Conservation (phyloP, 805 yeast species). For the Cyberlindnera nakhonratchasimensis region DNA sequence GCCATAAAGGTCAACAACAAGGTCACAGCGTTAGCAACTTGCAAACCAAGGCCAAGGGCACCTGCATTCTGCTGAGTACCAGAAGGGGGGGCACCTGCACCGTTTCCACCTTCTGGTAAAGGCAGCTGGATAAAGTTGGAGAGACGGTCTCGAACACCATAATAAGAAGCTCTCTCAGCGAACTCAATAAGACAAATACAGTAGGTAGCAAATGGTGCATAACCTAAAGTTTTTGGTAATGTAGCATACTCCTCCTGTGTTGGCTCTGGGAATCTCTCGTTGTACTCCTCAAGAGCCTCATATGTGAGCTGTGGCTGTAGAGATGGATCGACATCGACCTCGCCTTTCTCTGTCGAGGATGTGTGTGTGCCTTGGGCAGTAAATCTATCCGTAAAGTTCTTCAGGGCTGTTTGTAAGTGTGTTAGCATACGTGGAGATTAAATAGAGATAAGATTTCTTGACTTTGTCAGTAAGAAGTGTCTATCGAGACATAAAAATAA, state of each 20-base stretch:
- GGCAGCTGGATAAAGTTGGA: slow-evolving; percentile 71
- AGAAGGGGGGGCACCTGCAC: slow-evolving; percentile 26
- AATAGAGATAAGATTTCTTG: neutral
- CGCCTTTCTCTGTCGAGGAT: slow-evolving; percentile 5
- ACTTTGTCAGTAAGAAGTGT: too few species aligned
- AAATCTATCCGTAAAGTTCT: slow-evolving; percentile 7
- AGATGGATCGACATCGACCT: neutral
- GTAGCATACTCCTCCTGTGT: slow-evolving; percentile 43
- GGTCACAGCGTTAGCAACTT: slow-evolving; percentile 66
- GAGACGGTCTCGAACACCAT: slow-evolving; percentile 73
- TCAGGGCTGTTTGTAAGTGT: slow-evolving; percentile 4
- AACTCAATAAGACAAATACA: slow-evolving; percentile 66
- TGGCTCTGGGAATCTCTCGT: slow-evolving; percentile 31
- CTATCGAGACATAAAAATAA: too few species aligned
- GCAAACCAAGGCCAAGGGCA: slow-evolving; percentile 55
- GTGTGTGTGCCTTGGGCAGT: neutral
- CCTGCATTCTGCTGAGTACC: slow-evolving; percentile 36
- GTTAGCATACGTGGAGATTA: neutral
- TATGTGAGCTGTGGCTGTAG: slow-evolving; percentile 4
- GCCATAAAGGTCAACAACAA: slow-evolving; percentile 81
- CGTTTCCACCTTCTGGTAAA: slow-evolving; percentile 39
- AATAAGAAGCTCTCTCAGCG: slow-evolving; percentile 77
- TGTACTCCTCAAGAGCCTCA: slow-evolving; percentile 9
- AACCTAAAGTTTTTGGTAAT: slow-evolving; percentile 40
- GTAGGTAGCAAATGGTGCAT: slow-evolving; percentile 47